Conservation (phyloP, 495 filamentous ascomycete genomes). For the Aspergillus kassunensis region DNA sequence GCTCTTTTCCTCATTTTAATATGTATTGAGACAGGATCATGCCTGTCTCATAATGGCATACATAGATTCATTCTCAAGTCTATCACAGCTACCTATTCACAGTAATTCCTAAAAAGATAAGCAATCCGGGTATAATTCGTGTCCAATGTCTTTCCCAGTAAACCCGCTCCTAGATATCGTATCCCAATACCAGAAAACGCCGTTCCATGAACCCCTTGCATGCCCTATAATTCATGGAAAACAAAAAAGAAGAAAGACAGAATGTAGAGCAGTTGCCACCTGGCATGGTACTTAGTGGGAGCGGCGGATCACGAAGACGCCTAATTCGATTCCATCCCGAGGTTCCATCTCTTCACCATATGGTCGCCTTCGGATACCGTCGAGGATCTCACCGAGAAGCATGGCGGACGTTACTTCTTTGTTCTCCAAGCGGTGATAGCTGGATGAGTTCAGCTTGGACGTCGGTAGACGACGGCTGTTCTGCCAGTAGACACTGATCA, state of each 20-base stretch:
- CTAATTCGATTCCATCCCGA: constrained; percentile 54
- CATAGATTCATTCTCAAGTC: not conserved
- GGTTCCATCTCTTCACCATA: constrained; percentile 43
- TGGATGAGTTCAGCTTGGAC: constrained; percentile 31
- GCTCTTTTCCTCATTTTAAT: too few relatives aligned
- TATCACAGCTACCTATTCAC: not conserved
- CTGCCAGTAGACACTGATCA: constrained; percentile 56
- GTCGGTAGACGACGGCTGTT: constrained; percentile 44
- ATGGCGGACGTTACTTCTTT: constrained; percentile 50
- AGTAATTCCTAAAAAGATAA: not conserved
- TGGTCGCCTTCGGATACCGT: constrained; percentile 52
- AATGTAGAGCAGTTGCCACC: constrained; percentile 15
- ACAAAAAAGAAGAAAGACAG: constrained; percentile 1
- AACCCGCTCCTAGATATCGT: constrained; percentile 1
- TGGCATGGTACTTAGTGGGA: constrained; percentile 26
- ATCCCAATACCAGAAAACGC: constrained; percentile 17
- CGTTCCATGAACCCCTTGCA: constrained; percentile 16
- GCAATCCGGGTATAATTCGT: constrained; percentile 15
- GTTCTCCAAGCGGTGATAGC: constrained; percentile 30
- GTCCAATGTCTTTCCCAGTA: constrained; percentile 9
- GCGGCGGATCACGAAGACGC: constrained; percentile 59
- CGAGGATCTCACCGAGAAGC: constrained; percentile 59
- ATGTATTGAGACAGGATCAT: too few relatives aligned
- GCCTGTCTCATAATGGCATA: constrained; percentile 4
- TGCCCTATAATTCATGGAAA: constrained; percentile 7